Conservation (phyloP, 106 monocot genomes). For the Triglochin maritima region DNA sequence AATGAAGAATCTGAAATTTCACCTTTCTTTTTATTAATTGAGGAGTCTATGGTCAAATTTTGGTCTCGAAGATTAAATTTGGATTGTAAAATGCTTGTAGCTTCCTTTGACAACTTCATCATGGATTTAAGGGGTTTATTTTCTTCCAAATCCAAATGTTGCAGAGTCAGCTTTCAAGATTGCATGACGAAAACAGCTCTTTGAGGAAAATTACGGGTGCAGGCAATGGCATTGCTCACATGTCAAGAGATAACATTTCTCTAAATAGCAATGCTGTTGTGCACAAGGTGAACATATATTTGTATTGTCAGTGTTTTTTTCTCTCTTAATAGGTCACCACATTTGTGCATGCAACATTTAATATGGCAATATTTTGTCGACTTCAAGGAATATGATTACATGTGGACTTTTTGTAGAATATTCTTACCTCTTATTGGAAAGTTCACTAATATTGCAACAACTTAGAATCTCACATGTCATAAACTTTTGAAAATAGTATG, state of each 20-base stretch:
- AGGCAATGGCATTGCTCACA: slow-evolving; percentile 16
- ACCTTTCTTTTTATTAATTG: background rate
- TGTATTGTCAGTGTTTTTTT: background rate
- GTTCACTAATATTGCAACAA: no score
- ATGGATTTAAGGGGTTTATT: background rate
- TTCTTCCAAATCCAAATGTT: background rate
- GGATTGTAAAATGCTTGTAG: background rate
- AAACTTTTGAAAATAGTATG: no score
- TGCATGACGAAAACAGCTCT: slow-evolving; percentile 57
- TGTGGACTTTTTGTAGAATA: no score
- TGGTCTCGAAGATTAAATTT: background rate
- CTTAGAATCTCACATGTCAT: no score
- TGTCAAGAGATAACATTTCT: slow-evolving; percentile 19
- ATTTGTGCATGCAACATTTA: no score
- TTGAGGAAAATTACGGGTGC: slow-evolving; percentile 49
- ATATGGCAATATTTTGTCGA: no score
- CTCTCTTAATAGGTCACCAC: no score
- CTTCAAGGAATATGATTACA: no score
- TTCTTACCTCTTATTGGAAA: no score
- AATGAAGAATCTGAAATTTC: background rate
- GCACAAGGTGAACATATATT: slow-evolving; percentile 1
- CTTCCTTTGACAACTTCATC: background rate
- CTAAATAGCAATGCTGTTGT: slow-evolving; percentile 26
- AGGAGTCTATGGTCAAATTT: background rate
- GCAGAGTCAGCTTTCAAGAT: slow-evolving; percentile 61